Base-by-base conservation (phyloP, 164 flowering plant genomes). In the Vitis cinerea region DNA sequence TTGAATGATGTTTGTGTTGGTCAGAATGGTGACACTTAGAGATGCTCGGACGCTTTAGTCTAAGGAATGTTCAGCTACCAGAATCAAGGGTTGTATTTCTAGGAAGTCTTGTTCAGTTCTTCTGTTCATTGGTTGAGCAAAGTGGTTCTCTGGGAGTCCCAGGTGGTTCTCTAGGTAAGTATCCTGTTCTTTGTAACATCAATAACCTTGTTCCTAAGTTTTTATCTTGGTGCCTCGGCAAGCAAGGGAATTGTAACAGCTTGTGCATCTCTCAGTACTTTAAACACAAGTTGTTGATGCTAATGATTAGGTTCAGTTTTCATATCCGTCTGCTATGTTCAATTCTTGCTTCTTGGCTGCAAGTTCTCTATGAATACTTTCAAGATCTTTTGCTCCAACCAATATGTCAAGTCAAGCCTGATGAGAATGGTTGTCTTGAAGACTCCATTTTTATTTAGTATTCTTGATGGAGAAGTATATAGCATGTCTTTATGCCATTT, bases 231-330 rank as follows among this genome's bases (percentile, higher is more conserved):
- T 85, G 93, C 74, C 86, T 83, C 62, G 61, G 70, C 50, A 67
- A 78, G 74, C 73, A 69, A 64, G 76, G 68, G 68, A 65, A 64
- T 61, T 50, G 11, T 69, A 64, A 59, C 50, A 53, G 74, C 16
- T 44, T 12, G 10, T 59, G 66, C 71, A 77, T 81, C 63, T 73
- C 75, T 71, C 83, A 70, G 17, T 94, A 92, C 80, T 80, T 88
- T 72, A 84, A 81, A 64, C 98, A 92, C 79, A 94, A 94, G 80
- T 73, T 88, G 49, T 57, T 94, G 97, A 79, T 88, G 81, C 75
- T 94, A 58, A 89, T 94, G 93, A 68, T 82, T 70, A 90, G 93
- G 76, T 86, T 90, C 57, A 83, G 84, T 75, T 77, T 68, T 69
- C 83, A 64, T 48, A 65, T 71, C 58, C 64, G 60, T 59, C 72